A percentile compares a stretch with the other conserved stretches of the same genome.
Conservation (phyloP, 116 monocot species). For the Dioscorea cayenensis region DNA sequence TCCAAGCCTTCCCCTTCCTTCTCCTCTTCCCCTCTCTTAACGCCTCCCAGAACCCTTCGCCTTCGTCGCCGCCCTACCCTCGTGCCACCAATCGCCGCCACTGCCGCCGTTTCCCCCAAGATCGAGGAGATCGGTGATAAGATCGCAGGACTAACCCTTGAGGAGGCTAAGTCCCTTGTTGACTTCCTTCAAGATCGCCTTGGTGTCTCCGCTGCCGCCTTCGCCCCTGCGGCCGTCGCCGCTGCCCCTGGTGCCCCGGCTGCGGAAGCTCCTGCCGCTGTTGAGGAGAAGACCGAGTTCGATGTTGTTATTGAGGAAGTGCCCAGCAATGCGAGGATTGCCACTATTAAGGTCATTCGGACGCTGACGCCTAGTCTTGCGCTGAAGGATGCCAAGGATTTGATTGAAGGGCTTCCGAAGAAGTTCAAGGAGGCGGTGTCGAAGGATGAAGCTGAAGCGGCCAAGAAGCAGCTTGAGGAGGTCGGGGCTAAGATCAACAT, state of each 20-base stretch:
- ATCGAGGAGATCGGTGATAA: conserved; percentile 29
- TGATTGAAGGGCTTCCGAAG: conserved; percentile 58
- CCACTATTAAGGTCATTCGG: conserved; percentile 54
- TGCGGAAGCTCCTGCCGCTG: conserved; percentile 26
- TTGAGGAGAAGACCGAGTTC: conserved; percentile 68
- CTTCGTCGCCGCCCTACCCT: conserved; percentile 7
- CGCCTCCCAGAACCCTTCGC: conserved; percentile 9
- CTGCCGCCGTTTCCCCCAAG: conserved; percentile 29
- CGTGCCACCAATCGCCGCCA: conserved; percentile 9
- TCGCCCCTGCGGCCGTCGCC: conserved; percentile 19
- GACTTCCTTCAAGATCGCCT: conserved; percentile 43
- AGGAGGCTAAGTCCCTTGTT: conserved; percentile 40
- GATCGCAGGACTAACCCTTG: conserved; percentile 32
- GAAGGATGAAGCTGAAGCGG: conserved; percentile 46
- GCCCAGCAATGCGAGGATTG: conserved; percentile 38
- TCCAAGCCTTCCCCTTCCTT: conserved; percentile 10
- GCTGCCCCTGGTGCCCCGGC: conserved; percentile 24
- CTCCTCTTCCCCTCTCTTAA: conserved; percentile 2
- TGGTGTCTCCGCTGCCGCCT: conserved; percentile 41
- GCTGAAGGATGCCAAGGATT: conserved; percentile 57
- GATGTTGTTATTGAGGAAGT: conserved; percentile 62
- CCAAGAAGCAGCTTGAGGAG: conserved; percentile 60
- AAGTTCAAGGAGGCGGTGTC: conserved; percentile 49
- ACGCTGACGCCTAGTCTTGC: conserved; percentile 33
- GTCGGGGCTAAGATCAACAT: conserved; percentile 42